Base-by-base conservation (phyloP, 495 filamentous ascomycete genomes). In the Penicillium antarcticum region DNA sequence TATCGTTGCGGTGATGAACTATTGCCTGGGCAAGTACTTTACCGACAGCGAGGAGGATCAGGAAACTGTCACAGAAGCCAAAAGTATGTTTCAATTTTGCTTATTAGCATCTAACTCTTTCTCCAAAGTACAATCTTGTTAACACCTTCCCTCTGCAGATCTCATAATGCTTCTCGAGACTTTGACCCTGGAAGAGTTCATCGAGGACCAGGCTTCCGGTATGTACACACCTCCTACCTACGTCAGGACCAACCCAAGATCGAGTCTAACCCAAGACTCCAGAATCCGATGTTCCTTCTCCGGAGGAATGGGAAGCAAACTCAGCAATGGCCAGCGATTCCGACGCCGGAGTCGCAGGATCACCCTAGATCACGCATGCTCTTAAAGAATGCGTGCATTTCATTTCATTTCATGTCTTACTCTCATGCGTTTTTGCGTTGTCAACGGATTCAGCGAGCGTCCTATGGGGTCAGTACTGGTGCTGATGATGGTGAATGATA, bases 251-350 rank as follows among this genome's bases (percentile, higher is more conserved):
- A 24, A 5, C n/a, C n/a, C 10, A 16, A 16, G 18, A 51, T 34
- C 21, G 19, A 53, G 16, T 64, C 63, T 68, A 55, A 61, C 47
- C 38, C 35, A 38, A 46, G 13, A 17, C 13, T 45, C 45, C 70
- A 77, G 72, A 69, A 42, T 74, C 73, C 62, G 70, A 77, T 57
- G 26, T 68, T 33, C 57, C 63, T 52, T 75, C 71, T 45, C 50
- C 65, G 42, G 72, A 76, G 33, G 72, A 74, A 54, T 76, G 73
- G 73, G 73, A 75, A 50, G 68, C 70, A 24, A 66, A 71, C 32
- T 76, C 72, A n/a, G 56, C 55, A 17, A 57, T 76, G 53, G 70
- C 65, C 17, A 74, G 69, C 31, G 73, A 75, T 55, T 75, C 72
- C 14, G 73, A 76, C 21, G 60, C 70, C 55, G 70, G 72, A 17